Conservation (phyloP, 768 basidiomycete species). For the Mycena pura region DNA sequence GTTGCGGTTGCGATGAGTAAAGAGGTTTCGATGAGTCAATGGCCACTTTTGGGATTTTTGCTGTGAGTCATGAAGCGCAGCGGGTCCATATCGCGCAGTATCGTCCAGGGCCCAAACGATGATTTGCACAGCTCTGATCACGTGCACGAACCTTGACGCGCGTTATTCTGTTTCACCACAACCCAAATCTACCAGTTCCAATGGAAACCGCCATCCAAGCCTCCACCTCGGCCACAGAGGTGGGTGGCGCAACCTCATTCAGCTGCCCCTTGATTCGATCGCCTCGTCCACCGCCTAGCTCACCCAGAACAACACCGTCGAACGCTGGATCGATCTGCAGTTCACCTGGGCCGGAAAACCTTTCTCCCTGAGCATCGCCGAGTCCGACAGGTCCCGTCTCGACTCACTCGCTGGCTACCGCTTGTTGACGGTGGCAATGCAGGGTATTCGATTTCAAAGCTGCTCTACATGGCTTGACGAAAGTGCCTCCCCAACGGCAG, state of each 20-base stretch:
- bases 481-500: slow-evolving; percentile 83
- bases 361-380: slow-evolving; percentile 71
- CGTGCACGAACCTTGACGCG: too few relatives aligned
- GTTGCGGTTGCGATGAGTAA: too few relatives aligned
- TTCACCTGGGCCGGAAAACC: slow-evolving; percentile 78
- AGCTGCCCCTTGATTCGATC: background rate
- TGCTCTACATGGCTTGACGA: slow-evolving; percentile 69
- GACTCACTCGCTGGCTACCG: background rate
- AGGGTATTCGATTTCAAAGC: slow-evolving; percentile 86
- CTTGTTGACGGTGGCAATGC: slow-evolving; percentile 15
- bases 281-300: background rate
- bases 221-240: slow-evolving; percentile 19
- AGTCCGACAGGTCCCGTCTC: slow-evolving; percentile 70
- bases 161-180: too few relatives aligned
- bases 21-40: too few relatives aligned
- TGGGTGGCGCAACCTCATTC: background rate
- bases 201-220: slow-evolving; percentile 7
- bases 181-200: background rate
- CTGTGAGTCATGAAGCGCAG: too few relatives aligned
- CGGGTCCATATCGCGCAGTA: too few relatives aligned
- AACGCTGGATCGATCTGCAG: slow-evolving; percentile 66
- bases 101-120: too few relatives aligned
- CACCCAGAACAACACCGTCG: slow-evolving; percentile 29
- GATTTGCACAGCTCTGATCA: too few relatives aligned
- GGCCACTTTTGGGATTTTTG: too few relatives aligned